Evolutionary conservation across 495 filamentous ascomycete genomes (phyloP).

Genomic region (Bacidia gigantensis): DNA sequence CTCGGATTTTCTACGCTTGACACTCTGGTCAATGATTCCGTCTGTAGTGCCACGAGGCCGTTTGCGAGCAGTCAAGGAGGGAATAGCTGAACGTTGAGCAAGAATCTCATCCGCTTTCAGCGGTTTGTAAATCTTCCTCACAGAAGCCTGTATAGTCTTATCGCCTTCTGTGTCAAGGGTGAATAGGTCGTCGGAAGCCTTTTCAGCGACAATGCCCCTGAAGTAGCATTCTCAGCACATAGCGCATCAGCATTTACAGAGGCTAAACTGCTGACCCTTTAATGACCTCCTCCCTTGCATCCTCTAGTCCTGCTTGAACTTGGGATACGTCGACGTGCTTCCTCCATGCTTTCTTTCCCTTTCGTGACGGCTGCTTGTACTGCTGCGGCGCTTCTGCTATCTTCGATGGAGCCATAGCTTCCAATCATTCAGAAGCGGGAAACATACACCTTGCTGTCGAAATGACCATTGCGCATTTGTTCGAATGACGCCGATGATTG

Average conservation of each 20-base stretch:
- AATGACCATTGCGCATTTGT: too few relatives aligned
- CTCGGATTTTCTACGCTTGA: constrained; percentile 57
- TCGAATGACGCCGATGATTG: too few relatives aligned
- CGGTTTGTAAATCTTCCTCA: constrained; percentile 52
- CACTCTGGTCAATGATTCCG: constrained; percentile 51
- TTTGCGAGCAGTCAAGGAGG: constrained; percentile 63
- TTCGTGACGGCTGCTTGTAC: constrained; percentile 75
- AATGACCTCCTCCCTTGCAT: constrained; percentile 75
- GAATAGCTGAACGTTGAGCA: constrained; percentile 64
- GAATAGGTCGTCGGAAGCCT: constrained; percentile 68
- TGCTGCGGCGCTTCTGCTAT: constrained; percentile 36
- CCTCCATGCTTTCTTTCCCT: constrained; percentile 96
- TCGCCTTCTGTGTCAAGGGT: constrained; percentile 63
- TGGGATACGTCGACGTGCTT: constrained; percentile 92
- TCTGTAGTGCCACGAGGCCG: constrained; percentile 45
- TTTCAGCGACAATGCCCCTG: constrained; percentile 67
- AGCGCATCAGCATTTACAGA: constrained; percentile 6
- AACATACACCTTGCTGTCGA: not conserved
- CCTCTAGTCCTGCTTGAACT: constrained; percentile 67
- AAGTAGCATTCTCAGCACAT: not conserved
- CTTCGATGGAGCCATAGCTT: not conserved
- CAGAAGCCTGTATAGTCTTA: constrained; percentile 41
- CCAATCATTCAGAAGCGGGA: not conserved
- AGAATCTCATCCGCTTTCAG: constrained; percentile 87
- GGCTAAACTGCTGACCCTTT: constrained; percentile 66